These are phyloP conservation scores for Zymoseptoria ardabiliae DNA, from an alignment of 2,329 filamentous ascomycete species.

Conservation along the genomic window DNA sequence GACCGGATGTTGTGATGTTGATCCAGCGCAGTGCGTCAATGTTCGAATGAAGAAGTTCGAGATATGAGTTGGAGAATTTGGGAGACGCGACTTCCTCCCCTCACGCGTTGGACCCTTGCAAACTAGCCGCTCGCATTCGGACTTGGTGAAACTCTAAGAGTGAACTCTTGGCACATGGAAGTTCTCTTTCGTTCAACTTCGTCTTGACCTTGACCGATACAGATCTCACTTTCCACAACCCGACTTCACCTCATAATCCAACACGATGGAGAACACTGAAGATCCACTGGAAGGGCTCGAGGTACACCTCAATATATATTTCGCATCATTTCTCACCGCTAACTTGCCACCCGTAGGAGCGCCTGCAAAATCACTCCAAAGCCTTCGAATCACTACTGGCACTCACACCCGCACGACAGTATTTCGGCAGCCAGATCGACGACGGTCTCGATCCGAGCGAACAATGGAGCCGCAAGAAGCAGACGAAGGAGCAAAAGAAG, in stretches of 20 bases:
- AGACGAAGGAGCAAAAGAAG: slow-evolving; percentile 81
- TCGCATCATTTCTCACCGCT: neutral
- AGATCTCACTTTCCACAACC: neutral
- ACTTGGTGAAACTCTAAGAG: neutral
- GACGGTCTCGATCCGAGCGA: slow-evolving; percentile 70
- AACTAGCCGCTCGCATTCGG: neutral
- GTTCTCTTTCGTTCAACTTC: neutral
- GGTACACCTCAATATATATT: neutral
- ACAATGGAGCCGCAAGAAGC: slow-evolving; percentile 92
- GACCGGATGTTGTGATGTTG: neutral
- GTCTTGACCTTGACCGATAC: neutral
- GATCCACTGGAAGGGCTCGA: slow-evolving; percentile 18
- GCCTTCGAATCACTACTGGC: slow-evolving; percentile 83
- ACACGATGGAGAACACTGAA: slow-evolving; percentile 3
- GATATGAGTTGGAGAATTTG: neutral
- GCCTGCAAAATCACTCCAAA: slow-evolving; percentile 53
- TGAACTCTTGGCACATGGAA: neutral
- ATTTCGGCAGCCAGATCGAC: slow-evolving; percentile 50
- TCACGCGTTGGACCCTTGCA: neutral
- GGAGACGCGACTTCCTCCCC: neutral
- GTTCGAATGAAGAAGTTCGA: neutral
- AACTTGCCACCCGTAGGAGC: slow-evolving; percentile 35
- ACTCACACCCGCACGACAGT: slow-evolving; percentile 81
- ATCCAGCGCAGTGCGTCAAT: neutral
- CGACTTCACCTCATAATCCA: neutral